Evolutionary conservation across 2,329 filamentous ascomycete species (phyloP), one percentile per base, ranked within the genome.

Genomic region (Mycosphaerella sp.): DNA sequence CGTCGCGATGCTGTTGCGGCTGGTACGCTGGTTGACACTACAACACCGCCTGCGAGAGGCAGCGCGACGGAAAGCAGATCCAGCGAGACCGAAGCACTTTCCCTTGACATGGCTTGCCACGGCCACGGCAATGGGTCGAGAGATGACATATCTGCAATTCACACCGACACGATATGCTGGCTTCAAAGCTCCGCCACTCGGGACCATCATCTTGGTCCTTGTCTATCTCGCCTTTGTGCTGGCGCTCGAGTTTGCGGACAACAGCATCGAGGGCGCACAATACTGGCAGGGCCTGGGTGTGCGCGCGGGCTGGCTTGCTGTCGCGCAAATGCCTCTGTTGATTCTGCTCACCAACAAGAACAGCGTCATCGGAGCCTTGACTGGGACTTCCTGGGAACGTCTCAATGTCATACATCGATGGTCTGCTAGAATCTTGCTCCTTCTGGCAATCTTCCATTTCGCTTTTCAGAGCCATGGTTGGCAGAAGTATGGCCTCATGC

Each of bases 281-380:
- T 59, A 63, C 56, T 59, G 59, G 55, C 62, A 64, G 48, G 63
- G 58, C 8, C 49, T 68, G 8, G 64, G 68, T 21, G 49, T 70
- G 0, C 67, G 71, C 6, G 70, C 70, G 5, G 68, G 69, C 26
- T 69, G 66, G 57, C 63, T 74, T 14, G 62, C 72, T 2, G 59
- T 72, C 2, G 67, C 64, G 12, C 71, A 74, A 52, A 56, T 73
- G 10, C 70, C 69, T 4, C 66, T 72, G 41, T 58, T 73, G 12
- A 59, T 73, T 7, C 59, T 71, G n/a, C 65, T 74, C 11, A 67
- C 69, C 36, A 72, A 70, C 56, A 72, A 72, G 57, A 64, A 69
- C 49, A 73, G 72, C 51, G 53, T 71, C 21, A 64, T 72, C 31
- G 63, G 64, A 7, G 56, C 63, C 5, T 45, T 66, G 0, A 68